phyloP scores from a whole-genome alignment of 75 land plant genomes.

The Selaginella moellendorffii region DNA sequence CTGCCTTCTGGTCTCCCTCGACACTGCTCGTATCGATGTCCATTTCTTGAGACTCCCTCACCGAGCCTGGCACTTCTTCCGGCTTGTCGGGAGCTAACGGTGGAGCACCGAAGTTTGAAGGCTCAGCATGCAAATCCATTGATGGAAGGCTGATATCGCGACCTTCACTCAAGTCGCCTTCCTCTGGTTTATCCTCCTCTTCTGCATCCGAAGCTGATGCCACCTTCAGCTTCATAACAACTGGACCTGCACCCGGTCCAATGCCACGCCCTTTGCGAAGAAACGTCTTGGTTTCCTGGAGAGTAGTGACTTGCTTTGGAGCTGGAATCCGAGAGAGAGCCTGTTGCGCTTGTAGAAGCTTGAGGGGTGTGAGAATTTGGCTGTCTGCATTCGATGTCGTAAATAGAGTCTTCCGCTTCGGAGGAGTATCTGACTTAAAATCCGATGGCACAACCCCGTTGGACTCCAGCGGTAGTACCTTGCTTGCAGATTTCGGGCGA shows the following conservation, averaged over 20 bases:
- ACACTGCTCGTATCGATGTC: neutral
- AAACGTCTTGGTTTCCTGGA: conserved; percentile 57
- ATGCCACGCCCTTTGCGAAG: conserved; percentile 59
- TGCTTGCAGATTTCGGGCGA: neutral
- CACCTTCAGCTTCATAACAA: conserved; percentile 26
- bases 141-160: too few species aligned
- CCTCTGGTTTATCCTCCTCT: conserved; percentile 1
- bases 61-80: neutral
- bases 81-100: too few species aligned
- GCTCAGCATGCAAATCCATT: too few species aligned
- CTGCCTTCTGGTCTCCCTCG: neutral
- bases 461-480: neutral
- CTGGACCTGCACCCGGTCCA: conserved; percentile 37
- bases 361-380: neutral
- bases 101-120: too few species aligned
- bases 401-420: too few species aligned
- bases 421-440: too few species aligned
- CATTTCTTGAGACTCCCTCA: neutral
- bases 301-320: too few species aligned
- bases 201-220: conserved; percentile 30
- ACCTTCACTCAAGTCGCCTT: too few species aligned
- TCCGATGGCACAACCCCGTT: conserved; percentile 2
- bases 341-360: neutral
- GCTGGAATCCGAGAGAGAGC: too few species aligned
- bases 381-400: neutral